phyloP scores from a whole-genome alignment of 306 rosid species.

The Amphicarpaea edgeworthii region DNA sequence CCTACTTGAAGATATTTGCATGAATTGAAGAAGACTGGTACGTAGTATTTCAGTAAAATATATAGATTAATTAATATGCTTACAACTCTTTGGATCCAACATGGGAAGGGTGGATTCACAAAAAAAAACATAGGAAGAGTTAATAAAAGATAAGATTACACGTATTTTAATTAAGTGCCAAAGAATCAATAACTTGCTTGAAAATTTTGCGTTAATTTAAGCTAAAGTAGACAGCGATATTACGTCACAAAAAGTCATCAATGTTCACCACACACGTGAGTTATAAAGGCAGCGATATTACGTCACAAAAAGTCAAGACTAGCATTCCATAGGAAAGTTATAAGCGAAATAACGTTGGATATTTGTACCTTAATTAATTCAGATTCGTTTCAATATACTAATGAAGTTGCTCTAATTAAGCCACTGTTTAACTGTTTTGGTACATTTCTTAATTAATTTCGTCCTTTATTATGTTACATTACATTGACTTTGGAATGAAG shows the following conservation, averaged over 20 bases:
- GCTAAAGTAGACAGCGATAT: constrained; percentile 3
- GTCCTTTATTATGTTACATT: constrained; percentile 12
- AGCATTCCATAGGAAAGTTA: constrained; percentile 1
- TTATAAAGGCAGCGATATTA: neutral
- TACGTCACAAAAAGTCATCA: neutral
- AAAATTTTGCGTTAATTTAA: neutral
- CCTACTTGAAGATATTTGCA: constrained; percentile 39
- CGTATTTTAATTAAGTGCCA: neutral
- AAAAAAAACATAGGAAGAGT: neutral
- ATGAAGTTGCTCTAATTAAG: constrained; percentile 8
- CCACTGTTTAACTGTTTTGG: neutral
- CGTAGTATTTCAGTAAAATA: neutral
- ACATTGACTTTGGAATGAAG: neutral
- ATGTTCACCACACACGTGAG: neutral
- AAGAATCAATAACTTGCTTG: neutral
- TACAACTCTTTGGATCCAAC: constrained; percentile 24
- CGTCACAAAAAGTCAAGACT: neutral
- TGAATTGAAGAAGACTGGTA: constrained; percentile 3
- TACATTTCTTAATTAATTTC: neutral
- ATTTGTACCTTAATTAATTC: neutral
- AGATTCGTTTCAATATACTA: neutral
- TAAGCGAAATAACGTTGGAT: neutral
- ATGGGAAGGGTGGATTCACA: neutral
- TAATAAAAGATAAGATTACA: neutral
- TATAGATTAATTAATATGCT: constrained; percentile 4